Evolutionary conservation across 2,329 filamentous ascomycete genomes (phyloP).

Genomic region (Colletotrichum noveboracense): DNA sequence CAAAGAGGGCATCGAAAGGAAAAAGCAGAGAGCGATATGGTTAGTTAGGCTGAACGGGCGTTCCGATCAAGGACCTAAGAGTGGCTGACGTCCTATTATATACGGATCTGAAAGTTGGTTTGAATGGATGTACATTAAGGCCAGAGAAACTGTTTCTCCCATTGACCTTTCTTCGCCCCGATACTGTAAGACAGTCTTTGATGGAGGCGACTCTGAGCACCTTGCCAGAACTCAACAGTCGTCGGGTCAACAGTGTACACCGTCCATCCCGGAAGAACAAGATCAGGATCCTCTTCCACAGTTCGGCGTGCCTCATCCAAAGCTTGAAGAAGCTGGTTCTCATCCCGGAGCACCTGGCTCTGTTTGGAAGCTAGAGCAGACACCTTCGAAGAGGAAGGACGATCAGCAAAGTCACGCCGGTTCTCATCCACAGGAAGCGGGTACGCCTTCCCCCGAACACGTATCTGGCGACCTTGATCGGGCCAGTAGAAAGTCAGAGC

Average conservation of each 20-base stretch:
- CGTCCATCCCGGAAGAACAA: background rate
- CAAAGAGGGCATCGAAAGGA: too few relatives aligned
- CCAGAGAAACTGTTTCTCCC: background rate
- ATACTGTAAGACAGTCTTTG: background rate
- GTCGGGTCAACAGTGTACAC: background rate
- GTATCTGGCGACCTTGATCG: background rate
- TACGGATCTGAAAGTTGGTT: too few relatives aligned
- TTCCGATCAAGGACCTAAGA: too few relatives aligned
- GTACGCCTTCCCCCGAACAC: background rate
- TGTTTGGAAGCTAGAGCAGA: background rate
- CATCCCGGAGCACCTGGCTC: background rate
- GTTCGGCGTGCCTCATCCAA: background rate
- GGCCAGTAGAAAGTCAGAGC: background rate
- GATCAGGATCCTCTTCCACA: background rate
- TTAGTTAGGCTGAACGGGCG: too few relatives aligned
- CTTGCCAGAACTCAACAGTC: background rate
- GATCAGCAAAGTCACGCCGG: background rate
- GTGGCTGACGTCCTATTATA: too few relatives aligned
- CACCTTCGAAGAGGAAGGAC: background rate
- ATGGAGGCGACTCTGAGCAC: background rate
- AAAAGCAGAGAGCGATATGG: too few relatives aligned
- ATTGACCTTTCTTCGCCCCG: rapidly evolving
- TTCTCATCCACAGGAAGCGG: background rate
- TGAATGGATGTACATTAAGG: too few relatives aligned
- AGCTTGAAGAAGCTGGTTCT: background rate